Conservation (phyloP, 164 flowering plant genomes). For the Magnolia kwangsiensis region DNA sequence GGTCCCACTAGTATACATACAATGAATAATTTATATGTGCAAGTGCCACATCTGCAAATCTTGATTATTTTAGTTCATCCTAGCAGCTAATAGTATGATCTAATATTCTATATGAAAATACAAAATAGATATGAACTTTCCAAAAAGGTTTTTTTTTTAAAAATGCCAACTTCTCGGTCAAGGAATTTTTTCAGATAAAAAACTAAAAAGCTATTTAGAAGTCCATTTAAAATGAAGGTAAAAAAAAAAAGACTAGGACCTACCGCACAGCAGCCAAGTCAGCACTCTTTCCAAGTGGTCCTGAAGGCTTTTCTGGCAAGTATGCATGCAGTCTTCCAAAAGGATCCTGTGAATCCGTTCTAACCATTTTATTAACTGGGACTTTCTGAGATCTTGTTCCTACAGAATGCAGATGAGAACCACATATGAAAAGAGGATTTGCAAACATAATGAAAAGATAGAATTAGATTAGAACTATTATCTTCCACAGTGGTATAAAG, state of each 20-base stretch:
- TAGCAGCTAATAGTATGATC: no score
- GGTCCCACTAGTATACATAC: no score
- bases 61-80: no score
- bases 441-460: not conserved
- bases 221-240: not conserved
- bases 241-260: not conserved
- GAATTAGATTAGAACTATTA: no score
- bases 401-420: conserved; percentile 11
- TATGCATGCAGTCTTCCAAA: conserved; percentile 95
- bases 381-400: conserved; percentile 61
- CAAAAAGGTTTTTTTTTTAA: no score
- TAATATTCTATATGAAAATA: not conserved
- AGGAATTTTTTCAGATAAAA: not conserved
- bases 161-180: not conserved
- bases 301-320: conserved; percentile 39
- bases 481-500: not conserved
- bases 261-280: conserved; percentile 72
- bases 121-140: not conserved
- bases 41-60: no score
- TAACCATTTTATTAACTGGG: conserved; percentile 81
- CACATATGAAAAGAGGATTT: not conserved
- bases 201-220: not conserved
- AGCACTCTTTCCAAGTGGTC: conserved; percentile 32
- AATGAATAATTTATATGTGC: no score
- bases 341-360: conserved; percentile 84